Base-by-base conservation (phyloP, 176 grass and related monocot genomes). In the Eleusine coracana region DNA sequence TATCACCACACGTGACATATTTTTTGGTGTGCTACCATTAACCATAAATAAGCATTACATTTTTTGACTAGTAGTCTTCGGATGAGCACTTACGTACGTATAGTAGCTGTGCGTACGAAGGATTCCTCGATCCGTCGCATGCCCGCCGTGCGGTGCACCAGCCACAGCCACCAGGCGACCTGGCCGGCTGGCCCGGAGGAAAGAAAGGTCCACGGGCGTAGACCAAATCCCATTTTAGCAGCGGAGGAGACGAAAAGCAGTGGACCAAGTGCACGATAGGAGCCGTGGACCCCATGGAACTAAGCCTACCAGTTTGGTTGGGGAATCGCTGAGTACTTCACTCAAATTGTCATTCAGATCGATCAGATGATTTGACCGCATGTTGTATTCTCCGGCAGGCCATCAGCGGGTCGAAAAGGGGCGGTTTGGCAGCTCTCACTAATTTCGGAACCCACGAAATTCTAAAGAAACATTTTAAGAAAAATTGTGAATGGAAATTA, bases 211-310 rank as follows among this genome's bases (percentile, higher is more conserved):
- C 77, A 64, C 70, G 21, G 42, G 5, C 12, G 42, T 81, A 70
- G 82, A 85, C 87, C 82, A 71, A 76, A 80, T 85, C 82, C 87
- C 77, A 81, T 76, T 88, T 89, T 70, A 68, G 78, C 70, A 40
- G 77, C 45, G 3, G 31, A 39, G 1, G 3, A 52, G 50, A 5
- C 15, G 50, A 36, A 82, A 78, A 85, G 66, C 42, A 42, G 52
- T 77, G 52, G 83, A 77, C 75, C 54, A 25, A 70, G 75, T 72
- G 7, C 65, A 62, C 51, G 3, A 66, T 18, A 70, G 44, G 12
- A 61, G 5, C 17, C 55, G 45, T 50, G 80, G 80, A 37, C 27
- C 68, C 80, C 42, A 6, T 12, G 20, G 40, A 67, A 66, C 41
- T 21, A 44, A 68, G 66, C 62, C 62, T 72, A 16, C 64, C 46